Evolutionary conservation across 148 eudicot genomes (phyloP).

Genomic region (Dianthus caryophyllus): DNA sequence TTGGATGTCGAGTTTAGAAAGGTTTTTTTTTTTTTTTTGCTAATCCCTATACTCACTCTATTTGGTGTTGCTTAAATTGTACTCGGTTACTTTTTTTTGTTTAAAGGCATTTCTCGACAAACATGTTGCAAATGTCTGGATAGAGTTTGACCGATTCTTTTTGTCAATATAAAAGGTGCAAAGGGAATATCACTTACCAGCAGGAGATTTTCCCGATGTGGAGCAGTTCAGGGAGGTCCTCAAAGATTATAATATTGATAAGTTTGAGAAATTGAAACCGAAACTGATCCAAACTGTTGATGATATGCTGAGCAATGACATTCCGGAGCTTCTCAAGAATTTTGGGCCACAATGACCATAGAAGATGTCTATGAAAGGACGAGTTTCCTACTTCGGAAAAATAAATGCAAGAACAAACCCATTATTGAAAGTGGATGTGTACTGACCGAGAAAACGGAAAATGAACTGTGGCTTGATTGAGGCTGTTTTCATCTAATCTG

Average conservation of each 20-base stretch:
- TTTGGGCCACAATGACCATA: slow-evolving; percentile 57
- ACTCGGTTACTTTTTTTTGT: too few species aligned
- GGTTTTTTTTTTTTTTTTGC: too few species aligned
- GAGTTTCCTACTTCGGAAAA: neutral
- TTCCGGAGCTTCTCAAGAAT: slow-evolving; percentile 67
- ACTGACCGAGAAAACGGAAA: neutral
- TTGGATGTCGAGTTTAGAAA: slow-evolving; percentile 61
- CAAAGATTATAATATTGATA: slow-evolving; percentile 58
- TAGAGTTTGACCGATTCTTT: too few species aligned
- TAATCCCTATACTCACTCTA: too few species aligned
- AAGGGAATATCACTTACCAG: slow-evolving; percentile 64
- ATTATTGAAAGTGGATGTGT: neutral
- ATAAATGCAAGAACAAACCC: neutral
- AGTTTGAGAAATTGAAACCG: slow-evolving; percentile 66
- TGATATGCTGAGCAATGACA: slow-evolving; percentile 79
- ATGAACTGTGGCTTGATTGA: neutral
- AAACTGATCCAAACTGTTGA: slow-evolving; percentile 70
- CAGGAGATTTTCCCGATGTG: slow-evolving; percentile 64
- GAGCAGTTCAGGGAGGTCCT: slow-evolving; percentile 66
- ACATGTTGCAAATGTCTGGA: slow-evolving; percentile 10
- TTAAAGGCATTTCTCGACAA: too few species aligned
- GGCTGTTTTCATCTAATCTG: slow-evolving; percentile 1
- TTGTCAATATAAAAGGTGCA: too few species aligned
- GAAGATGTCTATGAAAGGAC: slow-evolving; percentile 5
- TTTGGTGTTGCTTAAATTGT: too few species aligned